Conservation (phyloP, 2,329 filamentous ascomycete species). For the Ceratocystis harringtonii region DNA sequence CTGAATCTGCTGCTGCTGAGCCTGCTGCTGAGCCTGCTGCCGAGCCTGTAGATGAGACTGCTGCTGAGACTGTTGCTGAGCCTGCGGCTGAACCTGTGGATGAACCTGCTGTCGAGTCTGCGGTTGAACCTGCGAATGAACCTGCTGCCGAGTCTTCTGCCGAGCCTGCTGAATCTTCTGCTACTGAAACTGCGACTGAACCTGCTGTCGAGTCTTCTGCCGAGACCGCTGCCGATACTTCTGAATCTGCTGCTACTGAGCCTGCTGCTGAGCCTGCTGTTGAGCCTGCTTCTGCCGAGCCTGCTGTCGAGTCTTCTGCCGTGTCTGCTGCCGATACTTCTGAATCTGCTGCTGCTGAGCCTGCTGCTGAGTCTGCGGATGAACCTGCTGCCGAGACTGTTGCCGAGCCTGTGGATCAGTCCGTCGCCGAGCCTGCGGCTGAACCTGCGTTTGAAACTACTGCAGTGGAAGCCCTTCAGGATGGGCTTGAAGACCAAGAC, state of each 20-base stretch:
- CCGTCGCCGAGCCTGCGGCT: not conserved
- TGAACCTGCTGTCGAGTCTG: not conserved
- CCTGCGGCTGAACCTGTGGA: not conserved
- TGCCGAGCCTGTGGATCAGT: constrained; percentile 8
- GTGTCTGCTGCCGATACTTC: too few species aligned
- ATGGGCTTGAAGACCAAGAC: too few species aligned
- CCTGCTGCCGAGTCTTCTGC: not conserved
- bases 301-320: constrained; percentile 8
- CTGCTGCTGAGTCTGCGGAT: not conserved
- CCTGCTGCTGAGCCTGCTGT: not conserved
- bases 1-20: not conserved
- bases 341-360: not conserved
- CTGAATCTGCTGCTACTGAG: not conserved
- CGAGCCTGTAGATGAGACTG: not conserved
- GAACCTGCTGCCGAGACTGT: not conserved
- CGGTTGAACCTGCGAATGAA: not conserved
- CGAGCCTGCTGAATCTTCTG: not conserved
- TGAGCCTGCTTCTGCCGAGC: not conserved
- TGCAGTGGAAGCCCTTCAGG: not conserved
- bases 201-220: too few species aligned
- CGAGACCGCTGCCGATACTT: too few species aligned
- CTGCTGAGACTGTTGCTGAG: constrained; percentile 1
- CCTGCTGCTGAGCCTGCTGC: not conserved
- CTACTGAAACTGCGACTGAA: not conserved
- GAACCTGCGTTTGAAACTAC: not conserved